These are phyloP conservation scores for Syncephalastrum sp. DNA, from an alignment of 371 early-diverging fungal genomes.

Conservation along the genomic window DNA sequence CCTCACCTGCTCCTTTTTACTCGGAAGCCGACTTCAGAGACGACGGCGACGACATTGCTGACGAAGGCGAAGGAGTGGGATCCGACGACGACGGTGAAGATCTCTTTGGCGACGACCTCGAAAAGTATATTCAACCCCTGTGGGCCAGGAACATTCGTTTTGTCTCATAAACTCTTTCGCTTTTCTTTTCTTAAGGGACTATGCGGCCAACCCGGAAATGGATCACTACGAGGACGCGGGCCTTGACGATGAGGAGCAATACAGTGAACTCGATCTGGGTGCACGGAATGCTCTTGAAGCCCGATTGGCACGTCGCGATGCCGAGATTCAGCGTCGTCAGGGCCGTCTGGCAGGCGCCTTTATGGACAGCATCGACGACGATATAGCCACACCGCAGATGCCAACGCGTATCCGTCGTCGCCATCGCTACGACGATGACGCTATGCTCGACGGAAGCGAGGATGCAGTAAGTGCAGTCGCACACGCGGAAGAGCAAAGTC, in stretches of 20 bases:
- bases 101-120: slow-evolving; percentile 80
- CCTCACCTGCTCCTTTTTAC: slow-evolving; percentile 44
- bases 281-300: slow-evolving; percentile 79
- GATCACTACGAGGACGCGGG: slow-evolving; percentile 81
- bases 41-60: slow-evolving; percentile 31
- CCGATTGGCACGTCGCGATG: slow-evolving; percentile 80
- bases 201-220: slow-evolving; percentile 66
- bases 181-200: slow-evolving; percentile 56
- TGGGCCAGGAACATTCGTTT: background rate
- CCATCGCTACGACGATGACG: slow-evolving; percentile 58
- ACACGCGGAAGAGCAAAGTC: background rate
- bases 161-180: background rate
- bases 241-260: slow-evolving; percentile 73
- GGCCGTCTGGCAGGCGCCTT: slow-evolving; percentile 86
- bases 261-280: slow-evolving; percentile 68
- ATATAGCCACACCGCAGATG: slow-evolving; percentile 50
- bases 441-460: slow-evolving; percentile 57
- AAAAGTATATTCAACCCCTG: slow-evolving; percentile 42
- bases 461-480: slow-evolving; percentile 48
- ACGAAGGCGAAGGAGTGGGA: slow-evolving; percentile 45
- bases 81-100: slow-evolving; percentile 82
- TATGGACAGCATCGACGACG: slow-evolving; percentile 71
- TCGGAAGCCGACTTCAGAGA: slow-evolving; percentile 45
- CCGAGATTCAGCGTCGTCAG: slow-evolving; percentile 66
- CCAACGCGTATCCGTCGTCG: slow-evolving; percentile 64